These are phyloP conservation scores for Monilinia aucupariae DNA, from an alignment of 2,329 filamentous ascomycete genomes.

Conservation along the genomic window DNA sequence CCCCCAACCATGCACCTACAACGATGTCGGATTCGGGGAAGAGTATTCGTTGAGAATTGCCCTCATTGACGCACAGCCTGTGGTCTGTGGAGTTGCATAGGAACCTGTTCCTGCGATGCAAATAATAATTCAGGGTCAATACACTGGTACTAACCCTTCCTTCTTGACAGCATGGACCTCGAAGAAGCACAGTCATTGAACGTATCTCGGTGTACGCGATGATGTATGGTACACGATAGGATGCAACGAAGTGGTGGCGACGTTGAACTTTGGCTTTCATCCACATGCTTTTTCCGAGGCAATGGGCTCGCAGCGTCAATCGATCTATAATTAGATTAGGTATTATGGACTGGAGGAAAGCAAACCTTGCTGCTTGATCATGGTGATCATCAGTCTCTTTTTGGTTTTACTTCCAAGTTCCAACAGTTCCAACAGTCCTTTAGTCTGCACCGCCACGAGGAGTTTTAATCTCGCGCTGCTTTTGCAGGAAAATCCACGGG, in stretches of 20 bases:
- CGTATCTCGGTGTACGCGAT: slow-evolving; percentile 14
- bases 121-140: slow-evolving; percentile 2
- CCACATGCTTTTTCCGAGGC: neutral
- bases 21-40: neutral
- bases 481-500: slow-evolving; percentile 9
- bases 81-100: neutral
- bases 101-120: slow-evolving; percentile 11
- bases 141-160: neutral
- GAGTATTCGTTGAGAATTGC: neutral
- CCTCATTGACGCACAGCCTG: neutral
- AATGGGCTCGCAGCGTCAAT: slow-evolving; percentile 2
- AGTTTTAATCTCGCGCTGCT: slow-evolving; percentile 2
- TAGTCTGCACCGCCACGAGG: slow-evolving; percentile 12
- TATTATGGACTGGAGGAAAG: neutral
- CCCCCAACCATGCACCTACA: slow-evolving; percentile 6
- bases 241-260: slow-evolving; percentile 15
- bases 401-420: too few species aligned
- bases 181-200: slow-evolving; percentile 7
- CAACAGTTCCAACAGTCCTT: too few species aligned
- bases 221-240: neutral
- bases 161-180: slow-evolving; percentile 15
- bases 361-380: neutral
- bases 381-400: neutral
- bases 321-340: slow-evolving; percentile 12
- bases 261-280: neutral